phyloP scores from a whole-genome alignment of 2,329 filamentous ascomycete genomes.

The Diaporthe eres region DNA sequence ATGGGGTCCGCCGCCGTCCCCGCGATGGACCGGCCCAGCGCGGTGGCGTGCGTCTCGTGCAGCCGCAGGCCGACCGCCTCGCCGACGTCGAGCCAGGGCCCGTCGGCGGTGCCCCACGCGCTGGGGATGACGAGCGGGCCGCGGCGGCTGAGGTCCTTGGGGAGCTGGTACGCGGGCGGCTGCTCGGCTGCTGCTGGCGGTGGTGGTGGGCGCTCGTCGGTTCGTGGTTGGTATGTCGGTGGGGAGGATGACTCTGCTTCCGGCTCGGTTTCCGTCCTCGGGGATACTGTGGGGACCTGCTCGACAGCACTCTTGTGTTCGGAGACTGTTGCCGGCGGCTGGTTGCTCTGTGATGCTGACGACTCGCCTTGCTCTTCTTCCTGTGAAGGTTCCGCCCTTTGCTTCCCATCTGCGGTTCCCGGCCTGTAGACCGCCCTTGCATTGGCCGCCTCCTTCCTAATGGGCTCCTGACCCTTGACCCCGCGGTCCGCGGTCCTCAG shows the following conservation, averaged over 20 bases:
- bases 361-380: background rate
- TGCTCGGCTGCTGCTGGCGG: background rate
- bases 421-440: background rate
- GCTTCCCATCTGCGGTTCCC: background rate
- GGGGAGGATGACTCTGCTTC: background rate
- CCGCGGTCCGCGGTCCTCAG: background rate
- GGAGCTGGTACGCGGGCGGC: constrained; percentile 7
- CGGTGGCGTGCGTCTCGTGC: background rate
- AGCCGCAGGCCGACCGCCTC: background rate
- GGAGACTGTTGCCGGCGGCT: too few species aligned
- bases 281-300: background rate
- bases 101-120: background rate
- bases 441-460: background rate
- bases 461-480: background rate
- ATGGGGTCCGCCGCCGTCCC: constrained; percentile 6
- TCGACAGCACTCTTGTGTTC: background rate
- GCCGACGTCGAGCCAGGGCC: constrained; percentile 20
- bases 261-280: background rate
- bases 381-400: background rate
- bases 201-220: background rate
- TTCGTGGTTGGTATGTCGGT: constrained; percentile 1
- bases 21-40: background rate
- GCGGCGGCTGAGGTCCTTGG: background rate
- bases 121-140: constrained; percentile 16
- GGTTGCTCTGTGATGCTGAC: background rate